Evolutionary conservation across 148 eudicot species (phyloP).

Genomic region (Persicaria tinctoria): DNA sequence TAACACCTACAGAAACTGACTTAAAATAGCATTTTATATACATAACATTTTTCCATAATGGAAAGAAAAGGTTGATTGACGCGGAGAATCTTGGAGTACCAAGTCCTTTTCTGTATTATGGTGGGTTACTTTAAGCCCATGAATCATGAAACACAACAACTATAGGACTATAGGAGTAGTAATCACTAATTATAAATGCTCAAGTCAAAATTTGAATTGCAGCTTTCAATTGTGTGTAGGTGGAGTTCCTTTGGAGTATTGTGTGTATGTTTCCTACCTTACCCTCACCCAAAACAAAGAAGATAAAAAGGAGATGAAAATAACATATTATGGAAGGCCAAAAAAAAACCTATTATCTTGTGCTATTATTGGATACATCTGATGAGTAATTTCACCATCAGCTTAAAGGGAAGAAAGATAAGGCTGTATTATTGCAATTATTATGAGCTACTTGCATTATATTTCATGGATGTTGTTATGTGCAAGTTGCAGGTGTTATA

Average conservation of each 20-base stretch:
- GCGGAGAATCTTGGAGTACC: background rate
- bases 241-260: background rate
- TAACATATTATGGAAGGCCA: background rate
- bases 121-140: background rate
- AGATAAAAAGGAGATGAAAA: background rate
- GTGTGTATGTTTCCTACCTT: background rate
- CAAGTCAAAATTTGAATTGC: constrained; percentile 8
- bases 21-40: no score
- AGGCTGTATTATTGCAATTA: constrained; percentile 1
- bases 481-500: no score
- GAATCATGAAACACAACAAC: background rate
- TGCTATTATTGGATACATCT: background rate
- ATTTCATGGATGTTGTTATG: no score
- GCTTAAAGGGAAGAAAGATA: background rate
- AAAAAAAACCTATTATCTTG: background rate
- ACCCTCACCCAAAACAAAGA: background rate
- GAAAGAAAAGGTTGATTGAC: background rate
- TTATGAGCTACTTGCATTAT: background rate
- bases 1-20: no score
- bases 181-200: background rate
- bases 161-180: background rate
- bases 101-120: background rate
- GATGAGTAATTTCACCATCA: background rate
- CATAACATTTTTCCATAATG: no score
- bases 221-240: background rate